Evolutionary conservation across 805 yeast genomes (phyloP).

Genomic region (Tetrapisispora namnaoensis): DNA sequence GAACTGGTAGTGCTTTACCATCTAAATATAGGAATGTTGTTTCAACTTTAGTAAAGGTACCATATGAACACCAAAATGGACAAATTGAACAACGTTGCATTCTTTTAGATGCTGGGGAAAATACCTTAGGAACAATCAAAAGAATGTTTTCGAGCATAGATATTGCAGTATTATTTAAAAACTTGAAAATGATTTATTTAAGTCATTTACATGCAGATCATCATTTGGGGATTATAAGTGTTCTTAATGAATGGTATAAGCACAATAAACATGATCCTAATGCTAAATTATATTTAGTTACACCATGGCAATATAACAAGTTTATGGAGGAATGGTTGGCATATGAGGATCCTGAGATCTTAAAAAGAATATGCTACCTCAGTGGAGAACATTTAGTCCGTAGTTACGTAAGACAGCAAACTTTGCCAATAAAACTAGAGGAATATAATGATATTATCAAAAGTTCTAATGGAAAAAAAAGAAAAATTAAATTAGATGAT

Average conservation of each 20-base stretch:
- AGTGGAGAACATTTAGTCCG: slow-evolving; percentile 51
- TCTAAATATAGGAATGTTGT: slow-evolving; percentile 77
- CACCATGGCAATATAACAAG: slow-evolving; percentile 64
- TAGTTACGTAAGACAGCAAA: slow-evolving; percentile 29
- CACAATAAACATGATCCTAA: slow-evolving; percentile 31
- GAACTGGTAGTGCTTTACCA: slow-evolving; percentile 92
- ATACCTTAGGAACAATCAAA: slow-evolving; percentile 62
- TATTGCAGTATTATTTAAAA: slow-evolving; percentile 39
- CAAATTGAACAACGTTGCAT: slow-evolving; percentile 34
- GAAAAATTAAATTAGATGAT: slow-evolving; percentile 20
- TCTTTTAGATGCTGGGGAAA: slow-evolving; percentile 92
- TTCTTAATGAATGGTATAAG: slow-evolving; percentile 59
- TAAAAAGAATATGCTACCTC: slow-evolving; percentile 39
- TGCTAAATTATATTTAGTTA: slow-evolving; percentile 44
- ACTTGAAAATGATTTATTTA: slow-evolving; percentile 55
- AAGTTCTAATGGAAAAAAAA: slow-evolving; percentile 7
- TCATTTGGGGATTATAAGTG: slow-evolving; percentile 71
- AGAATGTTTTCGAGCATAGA: slow-evolving; percentile 49
- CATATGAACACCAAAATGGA: slow-evolving; percentile 33
- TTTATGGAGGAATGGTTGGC: slow-evolving; percentile 63
- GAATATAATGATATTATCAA: slow-evolving; percentile 10
- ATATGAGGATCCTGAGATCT: slow-evolving; percentile 35
- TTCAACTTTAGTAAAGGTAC: slow-evolving; percentile 67
- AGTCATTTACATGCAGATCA: slow-evolving; percentile 97
- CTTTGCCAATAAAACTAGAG: slow-evolving; percentile 23